phyloP scores from a whole-genome alignment of 257 asterid genomes.

The Plantago ovata region DNA sequence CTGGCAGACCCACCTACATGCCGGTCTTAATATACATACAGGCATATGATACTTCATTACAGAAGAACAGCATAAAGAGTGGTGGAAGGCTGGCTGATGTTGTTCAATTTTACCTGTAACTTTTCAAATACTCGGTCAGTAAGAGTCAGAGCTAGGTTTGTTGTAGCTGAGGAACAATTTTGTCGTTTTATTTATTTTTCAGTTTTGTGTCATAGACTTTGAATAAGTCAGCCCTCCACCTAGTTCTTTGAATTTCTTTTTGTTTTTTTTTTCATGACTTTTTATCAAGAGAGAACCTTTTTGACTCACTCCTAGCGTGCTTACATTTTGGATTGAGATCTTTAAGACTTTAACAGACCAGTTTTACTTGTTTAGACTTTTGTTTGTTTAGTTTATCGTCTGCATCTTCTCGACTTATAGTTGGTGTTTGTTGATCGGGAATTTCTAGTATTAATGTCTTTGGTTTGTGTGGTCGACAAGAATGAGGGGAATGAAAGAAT shows the following conservation, averaged over 20 bases:
- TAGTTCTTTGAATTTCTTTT: background rate
- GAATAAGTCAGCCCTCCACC: slow-evolving; percentile 28
- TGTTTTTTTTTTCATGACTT: no score
- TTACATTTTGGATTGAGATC: no score
- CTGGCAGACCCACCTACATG: slow-evolving; percentile 4
- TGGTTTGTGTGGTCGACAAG: no score
- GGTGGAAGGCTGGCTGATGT: slow-evolving; percentile 24
- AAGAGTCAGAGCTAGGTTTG: slow-evolving; percentile 13
- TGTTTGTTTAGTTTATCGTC: no score
- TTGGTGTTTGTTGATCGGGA: no score
- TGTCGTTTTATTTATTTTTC: slow-evolving; percentile 26
- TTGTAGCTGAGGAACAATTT: slow-evolving; percentile 43
- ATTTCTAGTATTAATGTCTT: no score
- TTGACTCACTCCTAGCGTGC: no score
- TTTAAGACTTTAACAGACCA: no score
- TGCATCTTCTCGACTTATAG: no score
- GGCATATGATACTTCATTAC: slow-evolving; percentile 22
- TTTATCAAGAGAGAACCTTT: no score
- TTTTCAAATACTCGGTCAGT: slow-evolving; percentile 22
- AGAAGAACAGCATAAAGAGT: slow-evolving; percentile 23
- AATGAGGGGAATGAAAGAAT: no score
- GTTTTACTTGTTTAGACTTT: no score
- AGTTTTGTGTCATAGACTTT: slow-evolving; percentile 24
- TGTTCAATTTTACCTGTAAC: slow-evolving; percentile 25
- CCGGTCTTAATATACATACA: slow-evolving; percentile 21